phyloP scores from a whole-genome alignment of 176 grass and related monocot genomes.

The Coix lacrymajobi region DNA sequence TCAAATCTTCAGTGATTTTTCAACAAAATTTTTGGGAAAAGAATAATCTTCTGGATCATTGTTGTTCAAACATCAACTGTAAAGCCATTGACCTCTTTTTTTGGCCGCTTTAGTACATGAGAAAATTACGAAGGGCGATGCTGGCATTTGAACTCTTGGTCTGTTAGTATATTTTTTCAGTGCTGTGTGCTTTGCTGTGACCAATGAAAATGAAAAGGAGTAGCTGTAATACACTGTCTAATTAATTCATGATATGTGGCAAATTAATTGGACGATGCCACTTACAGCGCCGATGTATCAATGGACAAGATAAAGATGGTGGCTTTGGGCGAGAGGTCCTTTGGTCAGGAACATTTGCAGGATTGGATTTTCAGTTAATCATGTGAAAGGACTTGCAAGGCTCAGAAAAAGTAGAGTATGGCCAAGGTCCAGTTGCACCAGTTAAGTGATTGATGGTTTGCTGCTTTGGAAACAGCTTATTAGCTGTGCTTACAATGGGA shows the following conservation, averaged over 20 bases:
- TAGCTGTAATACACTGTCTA: background rate
- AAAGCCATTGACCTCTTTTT: background rate
- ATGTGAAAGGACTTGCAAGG: background rate
- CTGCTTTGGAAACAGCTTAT: background rate
- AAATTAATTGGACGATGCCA: constrained; percentile 5
- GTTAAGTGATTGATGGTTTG: constrained; percentile 19
- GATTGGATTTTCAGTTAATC: constrained; percentile 12
- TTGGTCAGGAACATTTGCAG: constrained; percentile 7
- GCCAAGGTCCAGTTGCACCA: background rate
- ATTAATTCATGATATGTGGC: background rate
- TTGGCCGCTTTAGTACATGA: background rate
- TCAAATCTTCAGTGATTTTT: background rate
- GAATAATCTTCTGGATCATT: background rate
- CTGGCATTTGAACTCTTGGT: background rate
- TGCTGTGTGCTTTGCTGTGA: background rate
- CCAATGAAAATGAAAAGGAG: background rate
- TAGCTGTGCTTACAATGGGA: background rate
- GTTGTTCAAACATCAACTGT: background rate
- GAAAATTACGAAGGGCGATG: background rate
- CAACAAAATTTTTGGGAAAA: background rate
- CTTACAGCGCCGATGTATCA: background rate
- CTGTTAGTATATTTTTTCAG: background rate
- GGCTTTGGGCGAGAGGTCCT: background rate
- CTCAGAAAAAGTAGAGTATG: constrained; percentile 17
- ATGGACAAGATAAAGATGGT: constrained; percentile 4